Evolutionary conservation across 2,329 filamentous ascomycete species (phyloP).

Genomic region (Aspergillus fumigatiaffinis): DNA sequence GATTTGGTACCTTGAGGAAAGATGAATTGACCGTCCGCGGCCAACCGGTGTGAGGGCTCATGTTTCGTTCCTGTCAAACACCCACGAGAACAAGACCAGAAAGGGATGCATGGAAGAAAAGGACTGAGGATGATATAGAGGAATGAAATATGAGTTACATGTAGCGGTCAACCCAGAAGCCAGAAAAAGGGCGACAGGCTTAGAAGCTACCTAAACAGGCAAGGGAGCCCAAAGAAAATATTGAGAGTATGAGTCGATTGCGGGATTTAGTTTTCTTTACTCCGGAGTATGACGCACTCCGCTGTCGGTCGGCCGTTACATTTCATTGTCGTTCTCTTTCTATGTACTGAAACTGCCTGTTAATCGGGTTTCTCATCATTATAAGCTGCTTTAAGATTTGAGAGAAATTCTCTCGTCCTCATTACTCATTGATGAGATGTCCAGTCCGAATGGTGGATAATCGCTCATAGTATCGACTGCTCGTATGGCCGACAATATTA

Average conservation of each 20-base stretch:
- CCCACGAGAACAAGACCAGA: constrained; percentile 3
- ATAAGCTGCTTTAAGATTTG: no score
- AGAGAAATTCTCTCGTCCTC: not conserved
- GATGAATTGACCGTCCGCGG: constrained; percentile 27
- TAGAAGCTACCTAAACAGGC: not conserved
- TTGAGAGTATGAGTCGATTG: constrained; percentile 7
- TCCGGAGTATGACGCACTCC: constrained; percentile 2
- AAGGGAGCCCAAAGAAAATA: not conserved
- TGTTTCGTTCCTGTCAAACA: constrained; percentile 22
- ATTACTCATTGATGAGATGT: not conserved
- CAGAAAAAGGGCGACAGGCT: not conserved
- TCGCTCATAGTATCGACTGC: not conserved
- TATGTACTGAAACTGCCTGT: no score
- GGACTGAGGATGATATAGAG: constrained; percentile 1
- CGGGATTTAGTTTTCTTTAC: not conserved
- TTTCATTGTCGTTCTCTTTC: not conserved
- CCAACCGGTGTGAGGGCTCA: constrained; percentile 34
- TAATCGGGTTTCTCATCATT: not conserved
- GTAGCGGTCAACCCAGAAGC: not conserved
- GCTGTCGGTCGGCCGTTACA: not conserved
- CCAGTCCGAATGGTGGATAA: not conserved
- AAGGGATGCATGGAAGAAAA: constrained; percentile 13
- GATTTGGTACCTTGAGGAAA: constrained; percentile 22
- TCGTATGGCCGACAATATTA: not conserved
- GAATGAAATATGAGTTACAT: not conserved